Conservation (phyloP, 148 eudicot genomes). For the Polygonum aviculare region DNA sequence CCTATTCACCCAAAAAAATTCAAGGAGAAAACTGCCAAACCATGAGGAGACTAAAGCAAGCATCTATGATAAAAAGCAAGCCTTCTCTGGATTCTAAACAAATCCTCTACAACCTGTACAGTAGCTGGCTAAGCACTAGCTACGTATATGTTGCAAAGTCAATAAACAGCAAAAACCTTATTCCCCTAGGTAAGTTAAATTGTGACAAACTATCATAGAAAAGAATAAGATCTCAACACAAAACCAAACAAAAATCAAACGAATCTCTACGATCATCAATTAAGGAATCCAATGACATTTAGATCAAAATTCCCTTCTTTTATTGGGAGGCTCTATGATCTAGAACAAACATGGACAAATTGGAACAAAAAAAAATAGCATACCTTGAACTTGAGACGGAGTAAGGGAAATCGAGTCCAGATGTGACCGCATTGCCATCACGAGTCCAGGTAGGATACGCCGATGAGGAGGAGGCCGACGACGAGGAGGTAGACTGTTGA, state of each 20-base stretch:
- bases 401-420: slow-evolving; percentile 8
- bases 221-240: neutral
- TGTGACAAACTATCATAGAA: neutral
- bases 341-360: neutral
- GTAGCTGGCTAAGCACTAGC: neutral
- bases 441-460: slow-evolving; percentile 21
- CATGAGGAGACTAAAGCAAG: neutral
- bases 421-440: slow-evolving; percentile 32
- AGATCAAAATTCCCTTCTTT: neutral
- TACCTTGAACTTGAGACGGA: slow-evolving; percentile 21
- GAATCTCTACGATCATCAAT: neutral
- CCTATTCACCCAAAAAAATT: neutral
- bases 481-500: slow-evolving; percentile 14
- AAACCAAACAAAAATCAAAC: neutral
- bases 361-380: neutral
- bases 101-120: neutral
- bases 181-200: neutral
- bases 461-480: slow-evolving; percentile 25
- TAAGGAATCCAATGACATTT: neutral
- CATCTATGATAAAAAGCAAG: neutral
- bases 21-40: neutral
- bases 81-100: neutral
- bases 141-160: neutral
- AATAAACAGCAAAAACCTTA: neutral
- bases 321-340: neutral